Evolutionary conservation across 169 alveolate genomes (phyloP).

Genomic region (Eimeria sp.): DNA sequence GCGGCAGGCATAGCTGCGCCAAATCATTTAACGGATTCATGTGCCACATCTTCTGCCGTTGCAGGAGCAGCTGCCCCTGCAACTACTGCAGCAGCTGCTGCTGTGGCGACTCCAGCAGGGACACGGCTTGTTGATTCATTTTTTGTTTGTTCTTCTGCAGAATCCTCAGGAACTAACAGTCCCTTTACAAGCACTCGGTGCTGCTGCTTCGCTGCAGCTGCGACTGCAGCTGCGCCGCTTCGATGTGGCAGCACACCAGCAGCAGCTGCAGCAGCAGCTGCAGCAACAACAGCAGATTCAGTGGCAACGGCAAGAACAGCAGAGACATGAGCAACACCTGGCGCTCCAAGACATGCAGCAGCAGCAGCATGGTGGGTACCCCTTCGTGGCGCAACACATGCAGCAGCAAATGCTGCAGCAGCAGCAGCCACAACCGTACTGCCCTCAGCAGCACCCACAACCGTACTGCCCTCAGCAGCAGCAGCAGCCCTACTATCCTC

Average conservation of each 20-base stretch:
- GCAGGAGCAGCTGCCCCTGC: too few species aligned
- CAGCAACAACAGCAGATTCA: neutral
- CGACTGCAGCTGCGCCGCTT: conserved; percentile 25
- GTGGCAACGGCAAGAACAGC: conserved; percentile 35
- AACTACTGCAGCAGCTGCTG: too few species aligned
- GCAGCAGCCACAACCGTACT: conserved; percentile 4
- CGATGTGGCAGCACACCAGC: conserved; percentile 18
- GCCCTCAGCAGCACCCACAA: neutral
- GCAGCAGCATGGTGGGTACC: neutral
- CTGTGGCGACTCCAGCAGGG: too few species aligned
- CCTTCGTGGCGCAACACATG: neutral
- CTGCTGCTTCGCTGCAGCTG: conserved; percentile 13
- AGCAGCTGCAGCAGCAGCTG: too few species aligned
- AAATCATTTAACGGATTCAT: too few species aligned
- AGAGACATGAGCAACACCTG: conserved; percentile 42
- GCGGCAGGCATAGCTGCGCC: too few species aligned
- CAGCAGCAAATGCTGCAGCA: too few species aligned
- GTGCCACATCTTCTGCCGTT: too few species aligned
- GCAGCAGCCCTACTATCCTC: neutral
- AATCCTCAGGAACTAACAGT: neutral
- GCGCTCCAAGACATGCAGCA: conserved; percentile 16
- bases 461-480: neutral
- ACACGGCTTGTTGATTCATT: too few species aligned
- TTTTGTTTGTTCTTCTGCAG: neutral
- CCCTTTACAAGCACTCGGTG: neutral